Percentiles rank a stretch among this genome's conserved stretches.
phyloP scores from a whole-genome alignment of 345 rosid genomes.

The rapeseed (Brassica napus) region DNA sequence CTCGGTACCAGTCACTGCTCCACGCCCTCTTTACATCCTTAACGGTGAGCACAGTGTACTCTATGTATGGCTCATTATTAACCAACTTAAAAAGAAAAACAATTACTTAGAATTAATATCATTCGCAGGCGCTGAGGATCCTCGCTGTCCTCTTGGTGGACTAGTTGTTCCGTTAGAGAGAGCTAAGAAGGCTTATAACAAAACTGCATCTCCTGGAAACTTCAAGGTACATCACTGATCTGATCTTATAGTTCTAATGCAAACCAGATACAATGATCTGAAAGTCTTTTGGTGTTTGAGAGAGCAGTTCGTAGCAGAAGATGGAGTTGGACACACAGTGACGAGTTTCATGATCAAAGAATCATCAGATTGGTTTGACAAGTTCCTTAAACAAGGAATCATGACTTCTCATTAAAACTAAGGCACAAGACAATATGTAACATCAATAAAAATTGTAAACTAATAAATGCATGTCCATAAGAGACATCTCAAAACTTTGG shows the following conservation, averaged over 20 bases:
- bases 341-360: slow-evolving; percentile 71
- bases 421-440: background rate
- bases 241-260: background rate
- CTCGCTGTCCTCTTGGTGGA: slow-evolving; percentile 74
- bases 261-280: background rate
- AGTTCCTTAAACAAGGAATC: slow-evolving; percentile 43
- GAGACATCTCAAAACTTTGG: background rate
- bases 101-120: background rate
- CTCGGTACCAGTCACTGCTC: slow-evolving; percentile 68
- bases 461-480: background rate
- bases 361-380: slow-evolving; percentile 80
- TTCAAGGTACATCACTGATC: slow-evolving; percentile 51
- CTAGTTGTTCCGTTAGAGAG: slow-evolving; percentile 51
- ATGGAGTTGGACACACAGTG: slow-evolving; percentile 68
- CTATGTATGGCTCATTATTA: background rate
- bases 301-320: slow-evolving; percentile 58
- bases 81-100: background rate
- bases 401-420: background rate
- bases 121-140: slow-evolving; percentile 47
- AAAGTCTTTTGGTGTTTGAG: background rate
- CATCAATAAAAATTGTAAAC: slow-evolving; percentile 7
- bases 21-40: slow-evolving; percentile 68
- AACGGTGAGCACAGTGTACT: slow-evolving; percentile 52
- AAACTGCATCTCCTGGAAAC: slow-evolving; percentile 42
- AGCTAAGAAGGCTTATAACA: slow-evolving; percentile 50